Percentiles rank a stretch among this genome's conserved stretches.
These are phyloP conservation scores for Pestalotiopsis sp. DNA, from an alignment of 2,329 filamentous ascomycete species.

Conservation along the genomic window DNA sequence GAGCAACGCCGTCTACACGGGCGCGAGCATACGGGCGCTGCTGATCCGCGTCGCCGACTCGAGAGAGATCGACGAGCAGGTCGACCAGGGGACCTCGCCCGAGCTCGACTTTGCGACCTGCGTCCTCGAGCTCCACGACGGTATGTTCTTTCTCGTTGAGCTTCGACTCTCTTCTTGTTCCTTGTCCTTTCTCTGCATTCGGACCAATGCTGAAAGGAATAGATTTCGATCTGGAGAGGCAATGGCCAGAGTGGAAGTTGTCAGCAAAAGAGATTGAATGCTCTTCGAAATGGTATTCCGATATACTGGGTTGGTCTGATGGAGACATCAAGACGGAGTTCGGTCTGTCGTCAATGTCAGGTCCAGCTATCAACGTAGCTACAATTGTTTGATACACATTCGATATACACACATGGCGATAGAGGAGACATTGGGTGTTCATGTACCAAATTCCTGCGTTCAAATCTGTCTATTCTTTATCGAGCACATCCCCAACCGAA, in stretches of 20 bases:
- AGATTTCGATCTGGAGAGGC: not conserved
- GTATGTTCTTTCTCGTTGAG: not conserved
- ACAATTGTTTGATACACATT: not conserved
- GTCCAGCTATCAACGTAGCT: not conserved
- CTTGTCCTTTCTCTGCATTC: not conserved
- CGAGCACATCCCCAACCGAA: slow-evolving; percentile 4
- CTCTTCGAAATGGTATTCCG: slow-evolving; percentile 1
- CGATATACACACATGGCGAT: not conserved
- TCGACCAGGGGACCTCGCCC: not conserved
- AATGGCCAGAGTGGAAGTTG: not conserved
- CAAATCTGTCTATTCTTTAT: slow-evolving; percentile 17
- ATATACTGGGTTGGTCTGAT: slow-evolving; percentile 6
- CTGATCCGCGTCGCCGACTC: slow-evolving; percentile 8
- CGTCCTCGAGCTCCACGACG: not conserved
- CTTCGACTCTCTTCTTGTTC: not conserved
- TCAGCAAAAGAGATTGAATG: not conserved
- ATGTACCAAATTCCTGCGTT: slow-evolving; percentile 9
- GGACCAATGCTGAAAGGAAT: not conserved
- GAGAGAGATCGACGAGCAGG: not conserved
- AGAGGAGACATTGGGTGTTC: not conserved
- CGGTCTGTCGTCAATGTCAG: not conserved
- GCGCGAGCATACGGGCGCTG: slow-evolving; percentile 1
- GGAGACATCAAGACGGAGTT: slow-evolving; percentile 7
- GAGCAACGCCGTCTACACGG: slow-evolving; percentile 6
- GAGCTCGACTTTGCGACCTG: slow-evolving; percentile 3